Conservation (phyloP, 176 grass and related monocot species). For the Carex myosuroides region DNA sequence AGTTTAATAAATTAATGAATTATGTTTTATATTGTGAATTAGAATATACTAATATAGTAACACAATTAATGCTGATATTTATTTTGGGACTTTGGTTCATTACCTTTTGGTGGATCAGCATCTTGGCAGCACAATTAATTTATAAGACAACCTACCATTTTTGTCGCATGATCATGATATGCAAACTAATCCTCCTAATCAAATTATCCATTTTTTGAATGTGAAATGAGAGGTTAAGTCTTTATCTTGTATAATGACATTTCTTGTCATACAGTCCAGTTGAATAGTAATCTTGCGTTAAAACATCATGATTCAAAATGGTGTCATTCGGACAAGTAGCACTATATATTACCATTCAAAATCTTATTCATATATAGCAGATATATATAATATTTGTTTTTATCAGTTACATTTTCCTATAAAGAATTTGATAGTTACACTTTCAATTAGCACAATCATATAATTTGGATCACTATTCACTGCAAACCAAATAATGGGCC, state of each 20-base stretch:
- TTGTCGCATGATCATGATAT: constrained; percentile 17
- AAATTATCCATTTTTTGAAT: constrained; percentile 1
- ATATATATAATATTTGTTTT: no score
- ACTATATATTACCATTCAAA: no score
- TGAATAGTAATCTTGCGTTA: not conserved
- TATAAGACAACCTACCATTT: constrained; percentile 5
- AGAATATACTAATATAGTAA: not conserved
- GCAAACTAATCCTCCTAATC: not conserved
- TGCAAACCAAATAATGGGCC: not conserved
- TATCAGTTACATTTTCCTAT: no score
- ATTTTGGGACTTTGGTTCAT: not conserved
- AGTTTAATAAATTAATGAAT: not conserved
- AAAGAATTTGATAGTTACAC: no score
- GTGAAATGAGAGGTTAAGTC: constrained; percentile 8
- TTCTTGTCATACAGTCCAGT: not conserved
- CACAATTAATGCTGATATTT: not conserved
- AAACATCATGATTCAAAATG: not conserved
- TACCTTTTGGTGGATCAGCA: not conserved
- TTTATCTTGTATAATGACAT: not conserved
- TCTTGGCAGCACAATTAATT: not conserved
- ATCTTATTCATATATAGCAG: no score
- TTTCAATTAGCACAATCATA: no score
- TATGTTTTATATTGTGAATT: not conserved
- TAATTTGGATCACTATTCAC: not conserved
- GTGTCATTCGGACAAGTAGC: no score